phyloP scores from a whole-genome alignment of 768 basidiomycete species.

The Paxillus ammoniavirescens region DNA sequence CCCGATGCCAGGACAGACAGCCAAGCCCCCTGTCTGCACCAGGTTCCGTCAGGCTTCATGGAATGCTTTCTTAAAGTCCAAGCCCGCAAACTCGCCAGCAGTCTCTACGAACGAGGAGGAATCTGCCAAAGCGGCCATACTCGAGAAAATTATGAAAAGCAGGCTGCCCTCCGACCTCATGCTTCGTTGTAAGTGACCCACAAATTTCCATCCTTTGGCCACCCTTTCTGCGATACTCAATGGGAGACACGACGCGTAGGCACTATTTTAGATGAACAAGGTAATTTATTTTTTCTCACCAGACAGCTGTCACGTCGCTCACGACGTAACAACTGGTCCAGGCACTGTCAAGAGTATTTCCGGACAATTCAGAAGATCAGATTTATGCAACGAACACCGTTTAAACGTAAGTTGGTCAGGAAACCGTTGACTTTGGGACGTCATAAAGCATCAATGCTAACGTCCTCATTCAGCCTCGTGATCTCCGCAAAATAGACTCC shows the following conservation, averaged over 20 bases:
- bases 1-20: background rate
- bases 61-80: constrained; percentile 23
- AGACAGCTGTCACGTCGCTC: constrained; percentile 8
- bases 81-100: background rate
- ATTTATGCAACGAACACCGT: constrained; percentile 83
- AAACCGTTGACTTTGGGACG: constrained; percentile 9
- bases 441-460: constrained; percentile 23
- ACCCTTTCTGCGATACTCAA: constrained; percentile 10
- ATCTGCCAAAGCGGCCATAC: constrained; percentile 64
- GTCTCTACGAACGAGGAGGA: constrained; percentile 58
- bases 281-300: constrained; percentile 38
- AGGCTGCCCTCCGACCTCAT: constrained; percentile 87
- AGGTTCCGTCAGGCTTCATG: constrained; percentile 21
- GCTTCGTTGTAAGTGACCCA: constrained; percentile 73
- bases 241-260: constrained; percentile 46
- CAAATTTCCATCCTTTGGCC: constrained; percentile 6
- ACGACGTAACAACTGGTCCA: constrained; percentile 37
- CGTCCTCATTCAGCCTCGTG: constrained; percentile 67
- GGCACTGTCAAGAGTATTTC: constrained; percentile 86
- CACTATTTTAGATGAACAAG: constrained; percentile 83
- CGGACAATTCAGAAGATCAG: constrained; percentile 87
- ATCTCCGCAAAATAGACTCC: constrained; percentile 95
- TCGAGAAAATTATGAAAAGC: constrained; percentile 85
- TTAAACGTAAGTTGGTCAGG: constrained; percentile 68
- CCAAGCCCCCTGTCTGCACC: background rate